Conservation (phyloP, 192 early-diverging fungal genomes). For the Allomyces arbusculus region DNA sequence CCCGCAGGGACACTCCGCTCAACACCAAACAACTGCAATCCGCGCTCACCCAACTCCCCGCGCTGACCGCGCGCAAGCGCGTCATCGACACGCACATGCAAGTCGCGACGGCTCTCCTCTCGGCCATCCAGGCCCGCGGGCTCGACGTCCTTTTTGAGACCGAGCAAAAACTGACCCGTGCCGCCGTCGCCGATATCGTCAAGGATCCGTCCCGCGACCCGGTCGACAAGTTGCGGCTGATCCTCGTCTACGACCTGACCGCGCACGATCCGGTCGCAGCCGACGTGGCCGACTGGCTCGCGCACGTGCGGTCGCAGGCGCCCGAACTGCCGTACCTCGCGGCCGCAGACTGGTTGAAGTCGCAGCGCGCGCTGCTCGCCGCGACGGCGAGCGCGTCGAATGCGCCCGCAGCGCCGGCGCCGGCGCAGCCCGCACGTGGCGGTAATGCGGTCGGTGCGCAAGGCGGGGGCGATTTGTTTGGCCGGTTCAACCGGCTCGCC, state of each 20-base stretch:
- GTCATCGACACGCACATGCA: constrained; percentile 98
- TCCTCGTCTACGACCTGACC: constrained; percentile 70
- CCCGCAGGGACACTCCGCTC: constrained; percentile 43
- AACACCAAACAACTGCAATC: constrained; percentile 74
- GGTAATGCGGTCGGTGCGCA: background rate
- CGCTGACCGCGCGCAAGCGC: constrained; percentile 81
- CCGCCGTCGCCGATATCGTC: constrained; percentile 58
- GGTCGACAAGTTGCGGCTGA: constrained; percentile 77
- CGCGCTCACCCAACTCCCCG: constrained; percentile 80
- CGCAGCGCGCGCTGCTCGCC: background rate
- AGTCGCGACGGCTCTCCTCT: constrained; percentile 74
- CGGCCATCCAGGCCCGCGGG: constrained; percentile 76
- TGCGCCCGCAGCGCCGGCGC: background rate
- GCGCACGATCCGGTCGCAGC: constrained; percentile 8
- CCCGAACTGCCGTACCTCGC: too few relatives aligned
- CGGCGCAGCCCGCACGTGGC: background rate
- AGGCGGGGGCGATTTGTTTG: background rate
- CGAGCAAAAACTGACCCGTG: constrained; percentile 66
- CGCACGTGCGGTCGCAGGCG: too few relatives aligned
- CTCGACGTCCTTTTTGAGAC: constrained; percentile 84
- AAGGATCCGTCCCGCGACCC: constrained; percentile 57
- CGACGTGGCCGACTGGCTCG: too few relatives aligned
- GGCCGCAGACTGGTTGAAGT: background rate
- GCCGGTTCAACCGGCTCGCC: background rate
- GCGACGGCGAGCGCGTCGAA: background rate